Conservation (phyloP, 495 filamentous ascomycete species). For the Penicillium subrubescens region DNA sequence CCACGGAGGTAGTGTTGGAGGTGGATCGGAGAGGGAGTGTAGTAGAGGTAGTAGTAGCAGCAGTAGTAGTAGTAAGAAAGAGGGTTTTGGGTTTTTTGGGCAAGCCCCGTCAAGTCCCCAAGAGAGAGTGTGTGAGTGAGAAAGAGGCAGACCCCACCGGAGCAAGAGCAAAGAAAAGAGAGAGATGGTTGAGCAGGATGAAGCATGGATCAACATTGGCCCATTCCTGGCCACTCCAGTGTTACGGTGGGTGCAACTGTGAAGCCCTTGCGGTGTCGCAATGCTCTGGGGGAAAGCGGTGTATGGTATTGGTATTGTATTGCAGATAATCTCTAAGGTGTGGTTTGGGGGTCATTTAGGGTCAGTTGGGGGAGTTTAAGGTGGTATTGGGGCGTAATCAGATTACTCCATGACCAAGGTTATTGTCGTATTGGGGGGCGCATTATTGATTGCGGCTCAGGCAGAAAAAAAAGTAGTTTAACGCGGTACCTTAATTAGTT, state of each 20-base stretch:
- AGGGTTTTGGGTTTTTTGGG: background rate
- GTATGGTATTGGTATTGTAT: slow-evolving; percentile 18
- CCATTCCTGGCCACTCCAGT: slow-evolving; percentile 35
- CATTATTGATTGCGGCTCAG: background rate
- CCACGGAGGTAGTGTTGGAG: slow-evolving; percentile 29
- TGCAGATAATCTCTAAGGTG: no score
- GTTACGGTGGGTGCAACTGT: slow-evolving; percentile 32
- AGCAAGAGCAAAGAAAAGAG: slow-evolving; percentile 10
- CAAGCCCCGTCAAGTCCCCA: background rate
- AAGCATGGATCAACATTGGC: slow-evolving; percentile 47
- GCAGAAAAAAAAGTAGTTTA: slow-evolving; percentile 1
- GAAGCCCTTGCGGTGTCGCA: slow-evolving; percentile 35
- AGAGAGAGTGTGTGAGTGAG: background rate
- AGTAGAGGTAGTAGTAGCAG: background rate
- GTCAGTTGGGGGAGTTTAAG: background rate
- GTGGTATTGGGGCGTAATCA: background rate
- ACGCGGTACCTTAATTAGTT: background rate
- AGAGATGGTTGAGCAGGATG: slow-evolving; percentile 1
- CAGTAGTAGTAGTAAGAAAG: background rate
- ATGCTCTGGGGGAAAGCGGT: slow-evolving; percentile 20
- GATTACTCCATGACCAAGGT: background rate
- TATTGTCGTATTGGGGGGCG: slow-evolving; percentile 3
- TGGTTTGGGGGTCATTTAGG: no score
- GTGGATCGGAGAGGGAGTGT: slow-evolving; percentile 32
- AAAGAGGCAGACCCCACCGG: slow-evolving; percentile 17